phyloP scores from a whole-genome alignment of 208 protist species.

The Acanthamoeba triangularis region DNA sequence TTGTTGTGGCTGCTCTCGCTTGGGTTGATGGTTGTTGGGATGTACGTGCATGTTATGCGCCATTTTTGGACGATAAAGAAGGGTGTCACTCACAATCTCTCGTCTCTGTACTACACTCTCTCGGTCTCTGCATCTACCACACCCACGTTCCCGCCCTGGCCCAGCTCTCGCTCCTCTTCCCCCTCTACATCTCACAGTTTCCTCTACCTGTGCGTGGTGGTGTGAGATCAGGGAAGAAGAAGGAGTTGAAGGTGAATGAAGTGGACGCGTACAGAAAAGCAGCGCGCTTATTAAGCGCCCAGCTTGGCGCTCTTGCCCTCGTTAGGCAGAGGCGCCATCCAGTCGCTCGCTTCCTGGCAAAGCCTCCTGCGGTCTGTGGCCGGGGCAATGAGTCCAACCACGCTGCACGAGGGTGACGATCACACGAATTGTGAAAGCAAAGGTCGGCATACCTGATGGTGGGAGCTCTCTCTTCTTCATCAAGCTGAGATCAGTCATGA shows the following conservation, averaged over 20 bases:
- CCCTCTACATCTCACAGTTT: not conserved
- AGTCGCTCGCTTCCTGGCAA: constrained; percentile 59
- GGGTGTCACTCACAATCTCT: not conserved
- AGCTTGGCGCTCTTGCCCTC: constrained; percentile 24
- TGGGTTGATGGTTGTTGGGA: not conserved
- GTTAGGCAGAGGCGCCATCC: constrained; percentile 25
- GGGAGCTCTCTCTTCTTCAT: constrained; percentile 54
- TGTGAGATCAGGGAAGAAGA: not conserved
- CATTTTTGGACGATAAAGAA: not conserved
- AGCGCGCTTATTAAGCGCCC: constrained; percentile 25
- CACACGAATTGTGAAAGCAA: not conserved
- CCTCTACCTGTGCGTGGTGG: not conserved
- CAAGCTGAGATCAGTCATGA: constrained; percentile 52
- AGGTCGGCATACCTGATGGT: not conserved
- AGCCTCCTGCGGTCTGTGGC: constrained; percentile 48
- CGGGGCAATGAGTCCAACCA: not conserved
- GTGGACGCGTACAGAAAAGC: not conserved
- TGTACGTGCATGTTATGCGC: not conserved
- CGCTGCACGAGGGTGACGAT: not conserved
- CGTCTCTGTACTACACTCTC: not conserved
- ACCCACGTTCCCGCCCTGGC: not conserved
- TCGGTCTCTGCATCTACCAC: not conserved
- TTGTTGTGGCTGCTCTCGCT: too few species aligned
- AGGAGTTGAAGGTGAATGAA: not conserved
- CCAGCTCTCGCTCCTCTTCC: not conserved